phyloP scores from a whole-genome alignment of 352 stramenopile species.

The Globisporangium rhizosaccharum region DNA sequence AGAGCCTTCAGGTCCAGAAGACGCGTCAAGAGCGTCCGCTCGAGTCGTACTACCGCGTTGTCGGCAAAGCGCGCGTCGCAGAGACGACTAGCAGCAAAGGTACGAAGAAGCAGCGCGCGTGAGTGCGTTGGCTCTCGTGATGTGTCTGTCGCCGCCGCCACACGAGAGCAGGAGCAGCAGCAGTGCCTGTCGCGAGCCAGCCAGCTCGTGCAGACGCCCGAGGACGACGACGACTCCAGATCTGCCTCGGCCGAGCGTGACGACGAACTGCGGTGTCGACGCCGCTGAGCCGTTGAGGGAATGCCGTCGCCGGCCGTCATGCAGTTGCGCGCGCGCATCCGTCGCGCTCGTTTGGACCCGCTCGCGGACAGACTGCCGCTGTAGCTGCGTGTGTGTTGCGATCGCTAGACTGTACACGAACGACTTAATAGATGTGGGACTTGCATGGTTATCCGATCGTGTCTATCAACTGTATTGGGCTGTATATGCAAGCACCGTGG shows the following conservation, averaged over 20 bases:
- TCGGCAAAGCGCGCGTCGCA: slow-evolving; percentile 43
- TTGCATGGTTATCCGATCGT: no score
- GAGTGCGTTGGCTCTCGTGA: background rate
- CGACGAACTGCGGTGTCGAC: background rate
- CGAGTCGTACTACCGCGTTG: slow-evolving; percentile 71
- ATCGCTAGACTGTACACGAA: no score
- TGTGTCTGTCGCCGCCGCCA: background rate
- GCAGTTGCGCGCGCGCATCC: background rate
- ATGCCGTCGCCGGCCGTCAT: background rate
- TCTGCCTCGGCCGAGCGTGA: background rate
- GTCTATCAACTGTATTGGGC: no score
- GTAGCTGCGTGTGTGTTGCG: no score
- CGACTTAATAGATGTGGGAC: no score
- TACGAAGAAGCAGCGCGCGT: background rate
- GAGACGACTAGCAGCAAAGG: background rate
- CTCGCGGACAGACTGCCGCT: no score
- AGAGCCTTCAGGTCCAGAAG: slow-evolving; percentile 20
- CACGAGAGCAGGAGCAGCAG: background rate
- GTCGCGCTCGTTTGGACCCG: no score
- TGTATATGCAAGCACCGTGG: no score
- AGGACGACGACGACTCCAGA: background rate
- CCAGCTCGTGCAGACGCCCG: background rate
- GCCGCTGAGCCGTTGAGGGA: background rate
- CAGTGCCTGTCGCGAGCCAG: background rate
- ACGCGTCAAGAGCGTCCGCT: slow-evolving; percentile 48